Conservation (phyloP, 345 rosid genomes). For the Passiflora organensis region DNA sequence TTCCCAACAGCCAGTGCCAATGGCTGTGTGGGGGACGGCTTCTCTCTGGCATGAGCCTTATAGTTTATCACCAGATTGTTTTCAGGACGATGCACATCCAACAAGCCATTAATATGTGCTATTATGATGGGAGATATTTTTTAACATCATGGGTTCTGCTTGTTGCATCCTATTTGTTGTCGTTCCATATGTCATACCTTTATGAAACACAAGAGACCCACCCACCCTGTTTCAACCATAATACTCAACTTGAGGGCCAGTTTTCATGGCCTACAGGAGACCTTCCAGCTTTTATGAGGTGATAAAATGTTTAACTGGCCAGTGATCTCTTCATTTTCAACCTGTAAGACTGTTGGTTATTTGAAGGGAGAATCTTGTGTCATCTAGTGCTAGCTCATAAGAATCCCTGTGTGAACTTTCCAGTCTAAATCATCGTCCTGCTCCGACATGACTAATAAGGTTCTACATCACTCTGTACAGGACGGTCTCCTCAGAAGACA, state of each 20-base stretch:
- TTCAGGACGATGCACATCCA: conserved; percentile 7
- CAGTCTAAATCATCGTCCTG: conserved; percentile 13
- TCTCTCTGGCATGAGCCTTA: no score
- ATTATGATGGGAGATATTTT: conserved; percentile 2
- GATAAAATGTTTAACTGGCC: conserved; percentile 4
- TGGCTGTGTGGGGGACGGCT: conserved; percentile 23
- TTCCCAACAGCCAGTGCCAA: conserved; percentile 5
- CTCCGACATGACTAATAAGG: conserved; percentile 4
- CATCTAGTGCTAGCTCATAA: conserved; percentile 1
- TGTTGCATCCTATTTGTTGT: conserved; percentile 25
- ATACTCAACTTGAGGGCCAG: conserved; percentile 17
- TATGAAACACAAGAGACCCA: conserved; percentile 34
- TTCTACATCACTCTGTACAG: conserved; percentile 22
- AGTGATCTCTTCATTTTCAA: no score
- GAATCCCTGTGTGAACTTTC: background rate
- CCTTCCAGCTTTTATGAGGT: conserved; percentile 8
- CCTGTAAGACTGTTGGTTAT: background rate
- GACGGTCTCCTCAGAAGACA: conserved; percentile 19
- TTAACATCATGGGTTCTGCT: conserved; percentile 23
- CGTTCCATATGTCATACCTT: conserved; percentile 26
- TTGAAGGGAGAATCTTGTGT: conserved; percentile 4
- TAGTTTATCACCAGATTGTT: conserved; percentile 17
- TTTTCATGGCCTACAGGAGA: conserved; percentile 7
- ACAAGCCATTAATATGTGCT: conserved; percentile 6
- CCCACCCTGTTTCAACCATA: conserved; percentile 20